These are phyloP conservation scores for Colletotrichum phormii DNA, from an alignment of 2,329 filamentous ascomycete genomes.

Conservation along the genomic window DNA sequence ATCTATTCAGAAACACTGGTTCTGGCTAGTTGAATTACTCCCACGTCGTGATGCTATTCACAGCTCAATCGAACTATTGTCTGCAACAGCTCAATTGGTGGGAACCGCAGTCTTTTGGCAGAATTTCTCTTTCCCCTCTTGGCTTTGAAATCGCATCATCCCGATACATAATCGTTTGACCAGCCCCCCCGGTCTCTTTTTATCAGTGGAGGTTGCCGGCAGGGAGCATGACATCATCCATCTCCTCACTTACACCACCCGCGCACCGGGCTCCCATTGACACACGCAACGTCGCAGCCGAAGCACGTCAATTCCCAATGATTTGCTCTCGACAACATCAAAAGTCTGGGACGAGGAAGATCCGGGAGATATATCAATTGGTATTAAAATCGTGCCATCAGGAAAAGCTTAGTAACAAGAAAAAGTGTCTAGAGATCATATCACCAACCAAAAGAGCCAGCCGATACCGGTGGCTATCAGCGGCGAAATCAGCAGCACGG, in stretches of 20 bases:
- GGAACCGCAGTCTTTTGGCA: background rate
- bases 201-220: background rate
- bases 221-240: constrained; percentile 33
- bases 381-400: background rate
- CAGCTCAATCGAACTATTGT: background rate
- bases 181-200: background rate
- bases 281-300: constrained; percentile 22
- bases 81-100: accelerated
- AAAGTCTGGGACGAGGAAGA: background rate
- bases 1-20: background rate
- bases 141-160: constrained; percentile 25
- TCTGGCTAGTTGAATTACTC: background rate
- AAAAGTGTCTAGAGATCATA: background rate
- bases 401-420: background rate
- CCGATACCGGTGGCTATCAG: background rate
- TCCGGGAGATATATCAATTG: background rate
- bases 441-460: background rate
- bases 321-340: background rate
- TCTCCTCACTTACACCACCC: constrained; percentile 28
- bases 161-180: background rate
- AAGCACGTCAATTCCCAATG: background rate
- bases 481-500: background rate
- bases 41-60: background rate
- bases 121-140: background rate
- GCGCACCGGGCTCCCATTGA: background rate